Conservation (phyloP, 495 filamentous ascomycete species). For the Aspergillus leporis region DNA sequence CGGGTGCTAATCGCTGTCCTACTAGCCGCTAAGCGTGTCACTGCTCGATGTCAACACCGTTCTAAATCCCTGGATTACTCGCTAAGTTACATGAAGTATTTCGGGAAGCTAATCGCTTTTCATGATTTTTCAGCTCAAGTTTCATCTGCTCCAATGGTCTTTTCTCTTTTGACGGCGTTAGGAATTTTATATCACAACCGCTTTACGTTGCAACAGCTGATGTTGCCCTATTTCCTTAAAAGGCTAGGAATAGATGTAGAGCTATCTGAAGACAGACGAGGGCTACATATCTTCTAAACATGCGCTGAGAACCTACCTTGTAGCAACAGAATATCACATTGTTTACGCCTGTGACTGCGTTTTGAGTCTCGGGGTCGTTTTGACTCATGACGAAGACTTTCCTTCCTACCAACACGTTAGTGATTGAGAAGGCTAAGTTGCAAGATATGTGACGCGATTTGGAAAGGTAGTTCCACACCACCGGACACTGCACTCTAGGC, state of each 20-base stretch:
- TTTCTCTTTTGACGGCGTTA: conserved; percentile 22
- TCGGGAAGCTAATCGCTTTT: background rate
- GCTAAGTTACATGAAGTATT: background rate
- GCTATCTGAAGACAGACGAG: background rate
- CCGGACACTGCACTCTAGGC: too few species aligned
- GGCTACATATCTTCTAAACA: background rate
- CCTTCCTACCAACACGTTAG: too few species aligned
- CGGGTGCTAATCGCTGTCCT: background rate
- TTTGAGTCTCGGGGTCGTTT: too few species aligned
- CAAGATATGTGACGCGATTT: background rate
- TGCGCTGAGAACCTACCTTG: background rate
- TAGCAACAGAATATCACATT: background rate
- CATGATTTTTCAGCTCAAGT: conserved; percentile 3
- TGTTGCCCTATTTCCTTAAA: background rate
- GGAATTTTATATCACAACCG: conserved; percentile 8
- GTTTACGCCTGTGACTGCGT: background rate
- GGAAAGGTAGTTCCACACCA: background rate
- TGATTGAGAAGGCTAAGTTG: too few species aligned
- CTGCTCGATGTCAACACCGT: background rate
- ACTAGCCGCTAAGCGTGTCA: background rate
- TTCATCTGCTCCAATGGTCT: conserved; percentile 9
- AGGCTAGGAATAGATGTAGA: conserved; percentile 5
- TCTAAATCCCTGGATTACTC: background rate
- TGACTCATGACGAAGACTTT: too few species aligned
- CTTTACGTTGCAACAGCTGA: background rate